Conservation (phyloP, 2,329 filamentous ascomycete species). For the Blumeria hordei region DNA sequence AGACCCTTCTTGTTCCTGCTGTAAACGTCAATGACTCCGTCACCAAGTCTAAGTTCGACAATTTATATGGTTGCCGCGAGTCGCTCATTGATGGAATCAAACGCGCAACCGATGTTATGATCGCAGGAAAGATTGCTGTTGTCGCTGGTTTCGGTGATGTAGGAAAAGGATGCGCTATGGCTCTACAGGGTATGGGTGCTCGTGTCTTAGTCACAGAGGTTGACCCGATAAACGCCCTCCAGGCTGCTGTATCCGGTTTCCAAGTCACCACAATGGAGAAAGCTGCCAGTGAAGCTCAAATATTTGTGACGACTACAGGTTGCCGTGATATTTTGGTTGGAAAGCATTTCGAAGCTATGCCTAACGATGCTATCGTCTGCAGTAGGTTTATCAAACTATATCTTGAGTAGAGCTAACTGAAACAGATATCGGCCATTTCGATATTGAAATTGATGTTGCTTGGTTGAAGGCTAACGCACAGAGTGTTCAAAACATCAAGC, state of each 20-base stretch:
- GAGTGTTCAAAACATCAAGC: conserved; percentile 96
- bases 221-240: conserved; percentile 97
- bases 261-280: conserved; percentile 97
- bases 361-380: conserved; percentile 96
- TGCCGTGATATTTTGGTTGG: conserved; percentile 94
- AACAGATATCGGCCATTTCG: conserved; percentile 91
- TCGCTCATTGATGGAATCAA: conserved; percentile 98
- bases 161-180: conserved; percentile 93
- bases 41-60: conserved; percentile 99
- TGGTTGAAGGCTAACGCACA: conserved; percentile 96
- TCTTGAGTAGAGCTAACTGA: conserved; percentile 4
- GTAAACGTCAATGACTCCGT: conserved; percentile 99
- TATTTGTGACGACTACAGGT: conserved; percentile 97
- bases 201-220: conserved; percentile 92
- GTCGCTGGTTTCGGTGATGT: conserved; percentile 98
- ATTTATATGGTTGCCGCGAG: conserved; percentile 98
- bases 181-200: conserved; percentile 90
- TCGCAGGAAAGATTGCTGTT: conserved; percentile 94
- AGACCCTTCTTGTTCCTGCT: conserved; percentile 70
- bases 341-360: conserved; percentile 84
- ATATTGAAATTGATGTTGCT: conserved; percentile 98
- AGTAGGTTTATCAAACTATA: conserved; percentile 28
- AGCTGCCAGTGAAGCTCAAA: conserved; percentile 69
- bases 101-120: conserved; percentile 99
- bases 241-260: conserved; percentile 92